Percentiles rank a stretch among this genome's conserved stretches.
These are phyloP conservation scores for Fragaria vesca DNA, from an alignment of 306 rosid genomes.

Conservation along the genomic window DNA sequence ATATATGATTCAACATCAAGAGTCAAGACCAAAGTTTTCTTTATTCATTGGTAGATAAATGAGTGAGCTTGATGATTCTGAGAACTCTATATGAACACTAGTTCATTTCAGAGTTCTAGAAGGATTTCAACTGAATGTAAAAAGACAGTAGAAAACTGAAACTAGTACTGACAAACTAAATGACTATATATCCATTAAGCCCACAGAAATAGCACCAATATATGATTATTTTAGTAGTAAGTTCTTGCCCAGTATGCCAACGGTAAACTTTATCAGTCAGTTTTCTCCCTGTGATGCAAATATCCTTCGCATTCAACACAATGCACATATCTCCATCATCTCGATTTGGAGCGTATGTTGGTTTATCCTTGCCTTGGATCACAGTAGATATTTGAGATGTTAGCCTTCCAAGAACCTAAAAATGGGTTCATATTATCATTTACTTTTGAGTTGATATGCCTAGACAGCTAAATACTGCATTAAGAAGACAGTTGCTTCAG, in stretches of 20 bases:
- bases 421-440: constrained; percentile 6
- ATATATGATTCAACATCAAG: constrained; percentile 26
- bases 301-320: constrained; percentile 90
- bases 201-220: constrained; percentile 10
- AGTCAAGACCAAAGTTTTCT: constrained; percentile 29
- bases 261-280: constrained; percentile 78
- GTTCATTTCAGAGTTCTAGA: background rate
- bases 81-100: background rate
- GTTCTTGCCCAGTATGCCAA: constrained; percentile 63
- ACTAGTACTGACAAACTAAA: constrained; percentile 17
- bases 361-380: constrained; percentile 89
- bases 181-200: constrained; percentile 12
- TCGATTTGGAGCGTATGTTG: constrained; percentile 83
- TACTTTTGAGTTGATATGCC: constrained; percentile 20
- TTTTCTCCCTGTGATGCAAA: constrained; percentile 82
- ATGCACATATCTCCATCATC: constrained; percentile 96
- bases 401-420: constrained; percentile 85
- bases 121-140: background rate
- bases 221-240: constrained; percentile 8
- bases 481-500: background rate
- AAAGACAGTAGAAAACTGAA: background rate
- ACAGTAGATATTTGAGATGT: constrained; percentile 97
- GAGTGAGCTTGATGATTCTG: too few species aligned
- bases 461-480: background rate
- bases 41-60: background rate